These are phyloP conservation scores for Globisporangium okanoganense DNA, from an alignment of 352 stramenopile genomes.

Conservation along the genomic window DNA sequence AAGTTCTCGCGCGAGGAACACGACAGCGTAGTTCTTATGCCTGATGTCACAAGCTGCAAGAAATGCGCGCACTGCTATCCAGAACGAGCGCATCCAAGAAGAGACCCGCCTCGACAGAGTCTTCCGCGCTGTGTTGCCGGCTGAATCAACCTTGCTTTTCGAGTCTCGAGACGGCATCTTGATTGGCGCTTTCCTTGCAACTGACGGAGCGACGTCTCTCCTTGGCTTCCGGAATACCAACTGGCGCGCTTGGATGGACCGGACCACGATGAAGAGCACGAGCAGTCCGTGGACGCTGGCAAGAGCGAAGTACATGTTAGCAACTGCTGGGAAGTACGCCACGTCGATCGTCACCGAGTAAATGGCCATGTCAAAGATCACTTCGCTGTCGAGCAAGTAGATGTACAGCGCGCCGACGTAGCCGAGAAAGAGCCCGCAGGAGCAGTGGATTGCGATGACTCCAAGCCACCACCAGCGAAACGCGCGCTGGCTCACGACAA, in stretches of 20 bases:
- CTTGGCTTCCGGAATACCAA: slow-evolving; percentile 8
- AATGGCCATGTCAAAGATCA: slow-evolving; percentile 8
- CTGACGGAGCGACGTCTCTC: not conserved
- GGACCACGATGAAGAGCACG: slow-evolving; percentile 6
- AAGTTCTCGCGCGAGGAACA: slow-evolving; percentile 4
- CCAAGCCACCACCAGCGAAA: slow-evolving; percentile 7
- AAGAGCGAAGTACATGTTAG: slow-evolving; percentile 11
- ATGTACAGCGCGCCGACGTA: slow-evolving; percentile 4
- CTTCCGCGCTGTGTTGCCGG: not conserved
- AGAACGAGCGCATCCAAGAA: not conserved
- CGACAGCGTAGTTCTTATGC: not conserved
- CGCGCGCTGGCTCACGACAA: slow-evolving; percentile 9
- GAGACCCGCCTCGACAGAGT: not conserved
- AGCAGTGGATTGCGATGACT: slow-evolving; percentile 6
- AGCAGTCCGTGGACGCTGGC: slow-evolving; percentile 5
- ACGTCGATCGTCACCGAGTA: slow-evolving; percentile 10
- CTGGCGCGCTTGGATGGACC: slow-evolving; percentile 4
- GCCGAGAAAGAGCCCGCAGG: not conserved
- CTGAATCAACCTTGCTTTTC: not conserved
- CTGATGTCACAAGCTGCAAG: slow-evolving; percentile 1
- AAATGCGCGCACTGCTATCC: not conserved
- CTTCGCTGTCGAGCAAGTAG: slow-evolving; percentile 4
- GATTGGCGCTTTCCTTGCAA: not conserved
- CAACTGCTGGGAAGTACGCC: slow-evolving; percentile 1
- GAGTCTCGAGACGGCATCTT: not conserved